phyloP scores from a whole-genome alignment of 2,329 filamentous ascomycete genomes.

The Monascus ruber region DNA sequence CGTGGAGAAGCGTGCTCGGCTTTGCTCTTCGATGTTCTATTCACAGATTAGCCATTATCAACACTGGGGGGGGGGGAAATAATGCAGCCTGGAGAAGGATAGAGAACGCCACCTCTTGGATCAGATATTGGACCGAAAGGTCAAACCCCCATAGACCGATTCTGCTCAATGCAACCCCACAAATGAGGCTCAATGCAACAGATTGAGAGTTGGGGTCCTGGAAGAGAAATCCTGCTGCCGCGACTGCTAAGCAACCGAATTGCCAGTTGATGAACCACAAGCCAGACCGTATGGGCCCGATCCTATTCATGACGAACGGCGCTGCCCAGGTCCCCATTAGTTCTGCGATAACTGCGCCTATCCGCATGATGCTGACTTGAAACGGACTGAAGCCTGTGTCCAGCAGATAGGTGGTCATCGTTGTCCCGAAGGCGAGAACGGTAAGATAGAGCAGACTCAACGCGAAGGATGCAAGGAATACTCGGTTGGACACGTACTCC shows the following conservation, averaged over 20 bases:
- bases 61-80: background rate
- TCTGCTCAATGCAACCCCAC: conserved; percentile 44
- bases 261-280: conserved; percentile 64
- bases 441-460: conserved; percentile 44
- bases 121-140: conserved; percentile 47
- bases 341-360: conserved; percentile 40
- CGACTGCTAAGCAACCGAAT: conserved; percentile 42
- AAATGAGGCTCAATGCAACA: conserved; percentile 39
- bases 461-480: conserved; percentile 38
- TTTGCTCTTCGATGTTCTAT: conserved; percentile 43
- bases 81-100: background rate
- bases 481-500: conserved; percentile 16
- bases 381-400: conserved; percentile 38
- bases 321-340: conserved; percentile 43
- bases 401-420: conserved; percentile 46
- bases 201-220: conserved; percentile 15
- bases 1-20: conserved; percentile 57
- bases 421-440: conserved; percentile 43
- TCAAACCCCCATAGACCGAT: conserved; percentile 53
- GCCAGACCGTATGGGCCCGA: conserved; percentile 52
- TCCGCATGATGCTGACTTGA: conserved; percentile 37
- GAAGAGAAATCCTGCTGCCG: conserved; percentile 33
- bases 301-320: conserved; percentile 37
- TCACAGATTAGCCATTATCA: background rate
- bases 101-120: conserved; percentile 44